These are phyloP conservation scores for Ogataea nitratoaversa DNA, from an alignment of 805 yeast genomes.

Conservation along the genomic window DNA sequence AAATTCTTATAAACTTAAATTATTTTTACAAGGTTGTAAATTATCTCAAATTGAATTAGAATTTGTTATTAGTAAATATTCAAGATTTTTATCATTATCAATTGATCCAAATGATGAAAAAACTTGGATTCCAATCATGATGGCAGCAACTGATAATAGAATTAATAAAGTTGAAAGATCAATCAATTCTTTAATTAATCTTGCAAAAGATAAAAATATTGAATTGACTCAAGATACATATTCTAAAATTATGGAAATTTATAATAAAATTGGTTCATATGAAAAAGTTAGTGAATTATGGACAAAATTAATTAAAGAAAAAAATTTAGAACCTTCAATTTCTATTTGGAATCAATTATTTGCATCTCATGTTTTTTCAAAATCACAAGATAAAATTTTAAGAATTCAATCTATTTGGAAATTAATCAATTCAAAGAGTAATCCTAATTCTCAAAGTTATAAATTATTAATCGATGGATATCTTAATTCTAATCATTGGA, in stretches of 20 bases:
- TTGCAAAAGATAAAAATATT: slow-evolving; percentile 25
- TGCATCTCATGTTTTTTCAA: slow-evolving; percentile 26
- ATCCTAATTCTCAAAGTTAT: slow-evolving; percentile 46
- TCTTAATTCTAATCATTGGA: slow-evolving; percentile 36
- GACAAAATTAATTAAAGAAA: slow-evolving; percentile 41
- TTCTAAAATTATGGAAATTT: slow-evolving; percentile 43
- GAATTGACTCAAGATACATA: slow-evolving; percentile 39
- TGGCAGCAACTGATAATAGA: slow-evolving; percentile 16
- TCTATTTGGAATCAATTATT: slow-evolving; percentile 58
- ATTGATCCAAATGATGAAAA: slow-evolving; percentile 20
- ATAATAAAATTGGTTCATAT: slow-evolving; percentile 32
- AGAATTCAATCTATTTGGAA: slow-evolving; percentile 37
- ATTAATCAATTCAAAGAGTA: slow-evolving; percentile 26
- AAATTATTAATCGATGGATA: slow-evolving; percentile 46
- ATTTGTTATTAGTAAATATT: slow-evolving; percentile 6
- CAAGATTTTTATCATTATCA: slow-evolving; percentile 1
- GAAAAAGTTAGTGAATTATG: slow-evolving; percentile 43
- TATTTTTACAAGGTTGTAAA: slow-evolving; percentile 2
- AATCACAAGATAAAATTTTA: slow-evolving; percentile 25
- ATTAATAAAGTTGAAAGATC: slow-evolving; percentile 12
- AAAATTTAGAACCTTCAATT: slow-evolving; percentile 22
- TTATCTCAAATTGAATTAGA: not conserved
- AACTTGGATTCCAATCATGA: slow-evolving; percentile 10
- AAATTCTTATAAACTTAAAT: not conserved
- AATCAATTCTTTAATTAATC: slow-evolving; percentile 15